Percentiles rank a stretch among this genome's conserved stretches.
Conservation (phyloP, 1,139 yeast species). For the Keqinozyma sinolaborantium region DNA sequence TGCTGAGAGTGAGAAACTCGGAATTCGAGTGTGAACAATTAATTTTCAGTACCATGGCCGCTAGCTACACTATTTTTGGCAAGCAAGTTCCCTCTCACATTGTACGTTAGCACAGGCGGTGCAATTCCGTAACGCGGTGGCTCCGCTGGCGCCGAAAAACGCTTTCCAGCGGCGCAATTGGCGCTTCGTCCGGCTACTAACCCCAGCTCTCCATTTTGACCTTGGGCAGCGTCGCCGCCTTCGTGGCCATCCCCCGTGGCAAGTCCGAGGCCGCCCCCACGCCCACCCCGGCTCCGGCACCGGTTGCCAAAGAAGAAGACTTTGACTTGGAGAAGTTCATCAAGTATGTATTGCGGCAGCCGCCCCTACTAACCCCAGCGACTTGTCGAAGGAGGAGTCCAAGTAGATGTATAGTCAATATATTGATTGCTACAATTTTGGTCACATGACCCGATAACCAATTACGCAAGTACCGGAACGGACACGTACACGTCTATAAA, state of each 20-base stretch:
- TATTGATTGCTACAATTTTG: too few species aligned
- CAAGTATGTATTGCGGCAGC: constrained; percentile 37
- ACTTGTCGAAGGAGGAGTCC: constrained; percentile 40
- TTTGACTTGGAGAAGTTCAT: constrained; percentile 60
- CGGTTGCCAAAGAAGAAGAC: constrained; percentile 45
- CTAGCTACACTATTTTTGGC: constrained; percentile 62
- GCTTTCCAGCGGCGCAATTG: too few species aligned
- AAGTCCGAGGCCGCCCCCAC: constrained; percentile 27
- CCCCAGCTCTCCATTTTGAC: constrained; percentile 43
- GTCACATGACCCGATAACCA: background rate
- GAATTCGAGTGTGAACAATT: background rate
- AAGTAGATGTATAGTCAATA: constrained; percentile 23
- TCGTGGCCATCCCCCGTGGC: constrained; percentile 40
- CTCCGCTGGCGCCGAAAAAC: too few species aligned
- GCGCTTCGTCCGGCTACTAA: constrained; percentile 9
- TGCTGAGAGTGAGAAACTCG: background rate
- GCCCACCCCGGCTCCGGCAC: constrained; percentile 21
- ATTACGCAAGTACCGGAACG: background rate
- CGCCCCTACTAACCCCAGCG: constrained; percentile 34
- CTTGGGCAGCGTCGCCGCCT: constrained; percentile 43
- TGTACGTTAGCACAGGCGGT: constrained; percentile 33
- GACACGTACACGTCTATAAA: background rate
- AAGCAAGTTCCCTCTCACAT: constrained; percentile 62
- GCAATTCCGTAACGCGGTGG: too few species aligned
- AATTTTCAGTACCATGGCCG: constrained; percentile 41